Base-by-base conservation (phyloP, 176 grass and related monocot genomes). In the Cenchrus americanus region DNA sequence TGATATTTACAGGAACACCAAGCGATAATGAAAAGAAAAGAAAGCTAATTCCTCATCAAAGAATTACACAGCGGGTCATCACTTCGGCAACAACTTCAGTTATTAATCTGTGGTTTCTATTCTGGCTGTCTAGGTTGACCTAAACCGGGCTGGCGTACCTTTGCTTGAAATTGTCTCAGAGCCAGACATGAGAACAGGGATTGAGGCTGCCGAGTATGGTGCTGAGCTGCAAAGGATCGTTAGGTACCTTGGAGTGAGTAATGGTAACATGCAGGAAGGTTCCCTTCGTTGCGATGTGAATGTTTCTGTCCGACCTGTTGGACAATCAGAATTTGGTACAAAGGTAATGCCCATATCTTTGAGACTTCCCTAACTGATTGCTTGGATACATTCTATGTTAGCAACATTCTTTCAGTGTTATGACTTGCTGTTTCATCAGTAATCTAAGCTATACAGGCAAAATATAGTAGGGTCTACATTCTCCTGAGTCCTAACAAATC, bases 251-350 rank as follows among this genome's bases (percentile, higher is more conserved):
- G 93, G 93, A 57, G 87, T 98, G 80, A 92, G 96, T 87, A 98
- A 98, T 40, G 96, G 96, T 43, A 98, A 98, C 72, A 98, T 95
- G 96, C 91, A 98, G 76, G 96, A 98, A 84, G 96, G 96, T 59
- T 98, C 96, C 22, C 93, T 98, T 84, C 91, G 96, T 53, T 98
- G 96, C 83, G 96, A 98, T 82, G 94, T 97, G n/a, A 97, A 97
- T 88, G 85, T 97, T 77, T 97, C 94, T 27, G 82, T 97, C 10
- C 81, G 93, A 2, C 91, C 96, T 59, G 12, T 82, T 90, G 93
- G 87, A 54, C 93, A 95, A 87, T 75, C 78, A 47, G 83, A 95
- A 57, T 98, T 98, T 53, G 96, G 96, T 77, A 95, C 96, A 75
- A 98, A 95, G 96, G 96, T 98, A 88, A 80, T 69, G 3, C 26